These are phyloP conservation scores for Puccinia hordei DNA, from an alignment of 1,284 basidiomycete species.

Conservation along the genomic window DNA sequence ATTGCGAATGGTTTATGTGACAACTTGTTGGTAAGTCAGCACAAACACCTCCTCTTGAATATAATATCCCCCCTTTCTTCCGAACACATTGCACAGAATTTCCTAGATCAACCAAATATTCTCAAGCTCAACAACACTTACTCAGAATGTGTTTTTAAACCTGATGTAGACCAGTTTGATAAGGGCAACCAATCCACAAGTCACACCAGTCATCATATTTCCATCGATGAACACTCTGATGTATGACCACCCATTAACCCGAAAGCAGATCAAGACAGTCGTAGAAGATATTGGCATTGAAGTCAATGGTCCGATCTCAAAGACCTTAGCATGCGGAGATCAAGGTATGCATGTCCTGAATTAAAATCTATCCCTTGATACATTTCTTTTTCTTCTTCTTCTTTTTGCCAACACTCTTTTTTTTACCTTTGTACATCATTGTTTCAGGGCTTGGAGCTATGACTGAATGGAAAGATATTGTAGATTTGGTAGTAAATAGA, in stretches of 20 bases:
- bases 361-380: neutral
- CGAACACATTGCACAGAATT: too few species aligned
- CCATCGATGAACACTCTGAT: constrained; percentile 99
- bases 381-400: constrained; percentile 35
- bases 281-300: constrained; percentile 75
- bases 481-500: constrained; percentile 46
- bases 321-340: constrained; percentile 88
- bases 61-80: too few species aligned
- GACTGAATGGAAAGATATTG: constrained; percentile 83
- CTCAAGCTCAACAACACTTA: too few species aligned
- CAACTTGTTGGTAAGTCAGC: constrained; percentile 73
- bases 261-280: constrained; percentile 73
- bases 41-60: too few species aligned
- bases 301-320: constrained; percentile 81
- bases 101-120: too few species aligned
- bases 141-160: constrained; percentile 12
- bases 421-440: neutral
- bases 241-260: constrained; percentile 92
- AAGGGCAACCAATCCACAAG: constrained; percentile 74
- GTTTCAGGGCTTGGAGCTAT: constrained; percentile 80
- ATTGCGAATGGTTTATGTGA: constrained; percentile 85
- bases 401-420: constrained; percentile 1
- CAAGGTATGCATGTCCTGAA: constrained; percentile 75
- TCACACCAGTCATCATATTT: constrained; percentile 80
- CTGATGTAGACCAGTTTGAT: constrained; percentile 78